Evolutionary conservation across 768 basidiomycete species (phyloP).

Genomic region (Termitomyces eurrhizus): DNA sequence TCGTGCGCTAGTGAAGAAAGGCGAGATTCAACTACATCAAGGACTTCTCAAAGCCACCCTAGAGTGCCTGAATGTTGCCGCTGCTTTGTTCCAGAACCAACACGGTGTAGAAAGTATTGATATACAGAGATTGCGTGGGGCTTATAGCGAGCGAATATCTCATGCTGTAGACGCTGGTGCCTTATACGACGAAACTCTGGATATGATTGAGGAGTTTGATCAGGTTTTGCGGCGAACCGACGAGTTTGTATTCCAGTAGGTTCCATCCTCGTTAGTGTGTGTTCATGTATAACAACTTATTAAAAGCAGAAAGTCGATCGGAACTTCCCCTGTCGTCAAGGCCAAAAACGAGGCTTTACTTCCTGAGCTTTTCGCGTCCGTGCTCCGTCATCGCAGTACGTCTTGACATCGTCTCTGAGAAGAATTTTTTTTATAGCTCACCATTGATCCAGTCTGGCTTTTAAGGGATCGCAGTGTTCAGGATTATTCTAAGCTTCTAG

Average conservation of each 20-base stretch:
- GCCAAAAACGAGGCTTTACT: slow-evolving; percentile 44
- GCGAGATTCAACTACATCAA: slow-evolving; percentile 67
- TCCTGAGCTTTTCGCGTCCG: slow-evolving; percentile 55
- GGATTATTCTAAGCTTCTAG: slow-evolving; percentile 49
- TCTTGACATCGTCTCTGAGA: slow-evolving; percentile 1
- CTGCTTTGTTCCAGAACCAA: slow-evolving; percentile 39
- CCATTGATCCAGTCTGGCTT: slow-evolving; percentile 54
- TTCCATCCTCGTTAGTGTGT: slow-evolving; percentile 1
- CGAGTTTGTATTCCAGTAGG: slow-evolving; percentile 40
- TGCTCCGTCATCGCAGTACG: slow-evolving; percentile 70
- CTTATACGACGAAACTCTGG: slow-evolving; percentile 52
- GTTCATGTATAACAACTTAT: slow-evolving; percentile 4
- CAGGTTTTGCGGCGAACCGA: slow-evolving; percentile 51
- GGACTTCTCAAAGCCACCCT: slow-evolving; percentile 56
- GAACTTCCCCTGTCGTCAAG: slow-evolving; percentile 27
- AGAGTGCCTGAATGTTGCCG: slow-evolving; percentile 48
- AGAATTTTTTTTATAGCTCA: neutral
- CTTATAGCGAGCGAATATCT: slow-evolving; percentile 40
- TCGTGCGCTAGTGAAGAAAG: slow-evolving; percentile 62
- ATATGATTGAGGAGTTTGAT: slow-evolving; percentile 61
- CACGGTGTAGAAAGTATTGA: slow-evolving; percentile 57
- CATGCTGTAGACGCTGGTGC: slow-evolving; percentile 43
- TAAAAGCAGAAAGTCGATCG: slow-evolving; percentile 43
- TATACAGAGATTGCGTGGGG: slow-evolving; percentile 51
- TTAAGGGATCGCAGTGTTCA: slow-evolving; percentile 53